Conservation (phyloP, 331 rosid species). For the Pyracantha coccinea region DNA sequence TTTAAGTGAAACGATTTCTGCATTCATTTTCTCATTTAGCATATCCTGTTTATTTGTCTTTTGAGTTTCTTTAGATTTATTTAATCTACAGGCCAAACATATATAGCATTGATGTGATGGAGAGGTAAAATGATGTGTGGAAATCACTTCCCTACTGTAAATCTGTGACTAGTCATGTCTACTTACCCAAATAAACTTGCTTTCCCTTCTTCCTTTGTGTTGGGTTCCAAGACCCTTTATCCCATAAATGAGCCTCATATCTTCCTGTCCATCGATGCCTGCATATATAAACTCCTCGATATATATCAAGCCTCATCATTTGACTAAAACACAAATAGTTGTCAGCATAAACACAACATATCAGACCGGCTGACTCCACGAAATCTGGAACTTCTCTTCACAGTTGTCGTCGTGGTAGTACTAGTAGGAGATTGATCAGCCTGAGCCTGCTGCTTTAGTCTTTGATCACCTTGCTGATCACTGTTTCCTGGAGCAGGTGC, state of each 20-base stretch:
- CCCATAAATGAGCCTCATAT: conserved; percentile 79
- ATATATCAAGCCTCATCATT: conserved; percentile 5
- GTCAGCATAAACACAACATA: background rate
- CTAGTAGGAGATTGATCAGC: conserved; percentile 18
- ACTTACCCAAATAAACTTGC: conserved; percentile 37
- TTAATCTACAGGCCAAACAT: background rate
- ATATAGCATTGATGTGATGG: background rate
- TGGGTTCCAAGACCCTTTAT: conserved; percentile 76
- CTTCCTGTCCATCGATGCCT: conserved; percentile 78
- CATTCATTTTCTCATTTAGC: background rate
- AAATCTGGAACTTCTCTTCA: conserved; percentile 67
- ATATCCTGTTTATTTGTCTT: background rate
- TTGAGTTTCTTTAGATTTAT: background rate
- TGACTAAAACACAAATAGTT: background rate
- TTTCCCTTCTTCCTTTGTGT: conserved; percentile 78
- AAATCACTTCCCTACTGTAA: background rate
- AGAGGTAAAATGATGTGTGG: background rate
- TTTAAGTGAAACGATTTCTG: background rate
- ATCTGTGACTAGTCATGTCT: background rate
- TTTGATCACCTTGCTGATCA: conserved; percentile 17
- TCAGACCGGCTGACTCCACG: conserved; percentile 56
- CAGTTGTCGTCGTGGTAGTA: conserved; percentile 29
- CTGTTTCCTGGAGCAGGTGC: conserved; percentile 8
- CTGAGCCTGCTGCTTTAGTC: conserved; percentile 12
- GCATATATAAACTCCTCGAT: background rate